Evolutionary conservation across 208 protist species (phyloP).

Genomic region (Leishmania amazonensis): DNA sequence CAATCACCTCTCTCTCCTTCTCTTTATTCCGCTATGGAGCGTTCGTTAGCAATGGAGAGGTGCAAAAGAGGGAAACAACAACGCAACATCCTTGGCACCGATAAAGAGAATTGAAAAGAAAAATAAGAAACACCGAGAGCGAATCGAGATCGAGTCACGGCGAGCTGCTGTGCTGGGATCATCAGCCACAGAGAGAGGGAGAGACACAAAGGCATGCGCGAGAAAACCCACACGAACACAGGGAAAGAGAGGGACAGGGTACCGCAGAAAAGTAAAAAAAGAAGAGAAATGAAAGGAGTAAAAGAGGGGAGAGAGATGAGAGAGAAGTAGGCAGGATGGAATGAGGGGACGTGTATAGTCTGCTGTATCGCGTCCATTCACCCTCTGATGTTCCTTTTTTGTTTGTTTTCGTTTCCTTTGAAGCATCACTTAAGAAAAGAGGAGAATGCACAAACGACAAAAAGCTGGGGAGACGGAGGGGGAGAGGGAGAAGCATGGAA

Average conservation of each 20-base stretch:
- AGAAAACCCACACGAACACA: neutral
- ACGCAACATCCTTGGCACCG: neutral
- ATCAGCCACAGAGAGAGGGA: neutral
- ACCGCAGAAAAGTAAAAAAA: neutral
- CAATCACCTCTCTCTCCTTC: neutral
- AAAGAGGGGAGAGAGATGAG: neutral
- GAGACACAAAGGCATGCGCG: neutral
- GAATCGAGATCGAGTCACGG: neutral
- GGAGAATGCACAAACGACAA: neutral
- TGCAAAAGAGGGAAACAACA: neutral
- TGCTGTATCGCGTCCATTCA: neutral
- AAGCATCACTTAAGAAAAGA: neutral
- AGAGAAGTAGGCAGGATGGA: neutral
- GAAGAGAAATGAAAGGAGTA: neutral
- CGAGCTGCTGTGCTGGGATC: neutral
- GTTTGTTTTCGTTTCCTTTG: neutral
- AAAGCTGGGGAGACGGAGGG: neutral
- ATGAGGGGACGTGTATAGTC: too few relatives aligned
- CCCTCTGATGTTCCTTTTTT: neutral
- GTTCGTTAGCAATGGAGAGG: neutral
- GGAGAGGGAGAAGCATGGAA: neutral
- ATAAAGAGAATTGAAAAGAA: slow-evolving; percentile 1
- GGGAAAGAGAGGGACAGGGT: neutral
- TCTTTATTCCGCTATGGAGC: neutral
- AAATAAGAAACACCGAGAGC: slow-evolving; percentile 8